Conservation (phyloP, 2,329 filamentous ascomycete species). For the Pseudogymnoascus sp. region DNA sequence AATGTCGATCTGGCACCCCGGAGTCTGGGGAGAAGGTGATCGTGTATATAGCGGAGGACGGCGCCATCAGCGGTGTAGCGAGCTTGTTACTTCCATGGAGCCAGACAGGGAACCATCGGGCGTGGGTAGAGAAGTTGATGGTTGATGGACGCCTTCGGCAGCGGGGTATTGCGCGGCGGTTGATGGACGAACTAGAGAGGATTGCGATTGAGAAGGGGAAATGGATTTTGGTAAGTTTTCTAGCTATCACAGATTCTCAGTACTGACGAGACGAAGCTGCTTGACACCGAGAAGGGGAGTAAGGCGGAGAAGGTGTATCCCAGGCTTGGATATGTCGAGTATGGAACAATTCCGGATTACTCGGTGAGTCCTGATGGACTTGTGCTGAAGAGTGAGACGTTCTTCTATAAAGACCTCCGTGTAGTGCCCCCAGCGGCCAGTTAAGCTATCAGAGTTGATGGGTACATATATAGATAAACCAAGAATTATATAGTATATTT, state of each 20-base stretch:
- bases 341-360: conserved; percentile 46
- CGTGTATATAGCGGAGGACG: conserved; percentile 36
- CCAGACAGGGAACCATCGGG: conserved; percentile 49
- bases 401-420: conserved; percentile 50
- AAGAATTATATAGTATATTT: not conserved
- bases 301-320: conserved; percentile 45
- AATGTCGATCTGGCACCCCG: conserved; percentile 41
- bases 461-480: not conserved
- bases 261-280: conserved; percentile 30
- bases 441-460: not conserved
- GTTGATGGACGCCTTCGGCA: conserved; percentile 42
- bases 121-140: conserved; percentile 48
- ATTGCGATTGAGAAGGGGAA: conserved; percentile 41
- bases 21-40: conserved; percentile 40
- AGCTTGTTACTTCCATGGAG: conserved; percentile 43
- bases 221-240: conserved; percentile 44
- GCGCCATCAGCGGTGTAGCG: conserved; percentile 46
- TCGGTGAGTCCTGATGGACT: conserved; percentile 38
- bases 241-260: not conserved
- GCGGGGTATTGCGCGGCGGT: conserved; percentile 40
- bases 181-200: conserved; percentile 47
- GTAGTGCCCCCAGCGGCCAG: not conserved
- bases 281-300: conserved; percentile 45
- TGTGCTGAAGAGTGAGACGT: conserved; percentile 41
- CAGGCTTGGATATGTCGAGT: conserved; percentile 45